A percentile compares a stretch with the other conserved stretches of the same genome.
Conservation (phyloP, 2,329 filamentous ascomycete genomes). For the Albifimbria verrucaria region DNA sequence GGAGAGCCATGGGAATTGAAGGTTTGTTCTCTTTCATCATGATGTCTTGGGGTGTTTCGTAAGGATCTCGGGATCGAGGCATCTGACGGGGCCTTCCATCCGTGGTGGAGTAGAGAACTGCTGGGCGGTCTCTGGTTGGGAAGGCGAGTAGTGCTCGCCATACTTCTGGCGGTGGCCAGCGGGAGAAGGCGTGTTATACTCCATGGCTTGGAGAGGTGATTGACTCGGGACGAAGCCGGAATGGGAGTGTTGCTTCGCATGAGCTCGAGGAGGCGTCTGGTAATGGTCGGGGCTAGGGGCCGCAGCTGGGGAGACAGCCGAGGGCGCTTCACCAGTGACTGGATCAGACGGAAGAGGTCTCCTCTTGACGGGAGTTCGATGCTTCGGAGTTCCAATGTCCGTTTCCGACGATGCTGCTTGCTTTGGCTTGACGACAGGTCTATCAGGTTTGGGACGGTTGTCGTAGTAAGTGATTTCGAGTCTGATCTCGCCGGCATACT, state of each 20-base stretch:
- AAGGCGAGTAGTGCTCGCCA: slow-evolving; percentile 34
- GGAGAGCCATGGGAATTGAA: slow-evolving; percentile 24
- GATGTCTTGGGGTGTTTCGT: slow-evolving; percentile 29
- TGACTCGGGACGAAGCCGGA: slow-evolving; percentile 44
- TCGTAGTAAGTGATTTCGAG: slow-evolving; percentile 98
- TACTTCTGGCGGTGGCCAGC: slow-evolving; percentile 28
- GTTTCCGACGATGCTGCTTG: slow-evolving; percentile 31
- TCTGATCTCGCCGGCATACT: slow-evolving; percentile 92
- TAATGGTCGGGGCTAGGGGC: slow-evolving; percentile 37
- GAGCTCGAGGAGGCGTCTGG: slow-evolving; percentile 45
- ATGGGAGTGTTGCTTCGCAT: slow-evolving; percentile 37
- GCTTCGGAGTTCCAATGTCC: slow-evolving; percentile 37
- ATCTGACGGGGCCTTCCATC: slow-evolving; percentile 25
- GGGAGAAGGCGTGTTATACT: slow-evolving; percentile 44
- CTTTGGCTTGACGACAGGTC: slow-evolving; percentile 55
- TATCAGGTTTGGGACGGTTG: slow-evolving; percentile 76
- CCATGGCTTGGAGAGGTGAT: slow-evolving; percentile 49
- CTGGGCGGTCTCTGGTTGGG: slow-evolving; percentile 18
- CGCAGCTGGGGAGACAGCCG: slow-evolving; percentile 17
- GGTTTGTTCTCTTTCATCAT: slow-evolving; percentile 35
- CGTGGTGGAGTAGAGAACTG: slow-evolving; percentile 18
- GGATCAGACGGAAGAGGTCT: slow-evolving; percentile 81
- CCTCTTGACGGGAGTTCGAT: slow-evolving; percentile 68
- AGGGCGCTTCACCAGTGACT: slow-evolving; percentile 51
- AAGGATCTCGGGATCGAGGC: slow-evolving; percentile 30